Conservation (phyloP, 805 yeast genomes). For the Kluyveromyces aestuarii region DNA sequence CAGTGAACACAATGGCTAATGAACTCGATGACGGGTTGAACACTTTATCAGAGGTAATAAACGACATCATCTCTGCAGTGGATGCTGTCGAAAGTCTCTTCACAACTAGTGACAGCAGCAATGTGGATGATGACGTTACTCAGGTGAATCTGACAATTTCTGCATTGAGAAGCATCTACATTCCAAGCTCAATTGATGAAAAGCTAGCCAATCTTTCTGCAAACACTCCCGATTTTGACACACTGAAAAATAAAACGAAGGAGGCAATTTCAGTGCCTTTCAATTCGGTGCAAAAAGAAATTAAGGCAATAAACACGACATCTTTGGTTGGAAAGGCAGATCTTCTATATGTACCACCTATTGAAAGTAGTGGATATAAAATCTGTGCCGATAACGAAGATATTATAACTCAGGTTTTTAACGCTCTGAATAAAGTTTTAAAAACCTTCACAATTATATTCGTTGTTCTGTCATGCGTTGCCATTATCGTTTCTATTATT, state of each 20-base stretch:
- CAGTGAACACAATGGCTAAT: constrained; percentile 43
- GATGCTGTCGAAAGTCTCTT: constrained; percentile 49
- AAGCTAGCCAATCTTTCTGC: constrained; percentile 43
- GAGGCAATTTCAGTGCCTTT: constrained; percentile 53
- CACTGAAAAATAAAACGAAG: constrained; percentile 52
- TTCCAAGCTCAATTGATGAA: constrained; percentile 55
- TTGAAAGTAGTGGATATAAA: constrained; percentile 14
- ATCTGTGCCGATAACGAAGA: constrained; percentile 35
- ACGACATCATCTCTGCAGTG: constrained; percentile 43
- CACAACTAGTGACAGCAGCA: constrained; percentile 32
- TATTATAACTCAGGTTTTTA: constrained; percentile 33
- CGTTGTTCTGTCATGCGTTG: constrained; percentile 30
- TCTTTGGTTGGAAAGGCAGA: constrained; percentile 12
- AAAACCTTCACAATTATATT: constrained; percentile 32
- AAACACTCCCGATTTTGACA: constrained; percentile 56
- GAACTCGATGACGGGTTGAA: constrained; percentile 60
- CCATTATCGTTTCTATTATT: constrained; percentile 34
- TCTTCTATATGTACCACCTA: constrained; percentile 35
- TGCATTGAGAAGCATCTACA: constrained; percentile 46
- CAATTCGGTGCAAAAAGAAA: constrained; percentile 33
- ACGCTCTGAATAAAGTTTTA: constrained; percentile 25
- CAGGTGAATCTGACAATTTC: constrained; percentile 51
- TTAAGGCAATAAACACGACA: constrained; percentile 29
- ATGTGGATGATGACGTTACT: constrained; percentile 28
- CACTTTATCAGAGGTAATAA: constrained; percentile 49